Percentiles rank a stretch among this genome's conserved stretches.
Evolutionary conservation across 225 moss, liverwort and hornwort species (phyloP).

Genomic region (Physcomitrium patens): DNA sequence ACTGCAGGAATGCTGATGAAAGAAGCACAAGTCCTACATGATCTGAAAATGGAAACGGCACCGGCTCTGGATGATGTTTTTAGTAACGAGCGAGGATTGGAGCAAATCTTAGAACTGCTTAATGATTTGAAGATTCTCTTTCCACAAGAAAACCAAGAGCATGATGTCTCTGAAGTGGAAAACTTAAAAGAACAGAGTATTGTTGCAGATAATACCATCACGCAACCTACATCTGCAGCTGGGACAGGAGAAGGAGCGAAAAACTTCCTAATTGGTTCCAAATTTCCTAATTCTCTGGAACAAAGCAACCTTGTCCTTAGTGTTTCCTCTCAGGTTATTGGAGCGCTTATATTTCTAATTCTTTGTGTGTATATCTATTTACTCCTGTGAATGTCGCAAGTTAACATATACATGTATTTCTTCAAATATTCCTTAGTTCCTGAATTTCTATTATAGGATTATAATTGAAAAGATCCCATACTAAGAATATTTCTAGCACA

Average conservation of each 20-base stretch:
- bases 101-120: slow-evolving; percentile 45
- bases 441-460: too few species aligned
- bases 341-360: background rate
- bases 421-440: too few species aligned
- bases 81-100: slow-evolving; percentile 45
- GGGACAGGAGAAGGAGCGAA: slow-evolving; percentile 37
- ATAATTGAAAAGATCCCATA: too few species aligned
- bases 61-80: slow-evolving; percentile 37
- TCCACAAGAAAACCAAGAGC: slow-evolving; percentile 50
- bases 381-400: too few species aligned
- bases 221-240: slow-evolving; percentile 33
- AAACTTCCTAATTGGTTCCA: slow-evolving; percentile 77
- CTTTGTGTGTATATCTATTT: background rate
- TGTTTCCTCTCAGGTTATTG: slow-evolving; percentile 78
- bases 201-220: slow-evolving; percentile 40
- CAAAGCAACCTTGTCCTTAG: slow-evolving; percentile 81
- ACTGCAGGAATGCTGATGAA: slow-evolving; percentile 54
- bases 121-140: slow-evolving; percentile 42
- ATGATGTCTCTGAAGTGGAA: slow-evolving; percentile 45
- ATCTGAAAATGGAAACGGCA: slow-evolving; percentile 56
- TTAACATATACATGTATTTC: too few species aligned
- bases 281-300: slow-evolving; percentile 83
- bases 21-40: slow-evolving; percentile 66
- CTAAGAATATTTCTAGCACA: too few species aligned
- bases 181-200: slow-evolving; percentile 42